A percentile compares a stretch with the other conserved stretches of the same genome.
phyloP scores from a whole-genome alignment of 2,329 filamentous ascomycete species.

The Epicoccum sorghinum region DNA sequence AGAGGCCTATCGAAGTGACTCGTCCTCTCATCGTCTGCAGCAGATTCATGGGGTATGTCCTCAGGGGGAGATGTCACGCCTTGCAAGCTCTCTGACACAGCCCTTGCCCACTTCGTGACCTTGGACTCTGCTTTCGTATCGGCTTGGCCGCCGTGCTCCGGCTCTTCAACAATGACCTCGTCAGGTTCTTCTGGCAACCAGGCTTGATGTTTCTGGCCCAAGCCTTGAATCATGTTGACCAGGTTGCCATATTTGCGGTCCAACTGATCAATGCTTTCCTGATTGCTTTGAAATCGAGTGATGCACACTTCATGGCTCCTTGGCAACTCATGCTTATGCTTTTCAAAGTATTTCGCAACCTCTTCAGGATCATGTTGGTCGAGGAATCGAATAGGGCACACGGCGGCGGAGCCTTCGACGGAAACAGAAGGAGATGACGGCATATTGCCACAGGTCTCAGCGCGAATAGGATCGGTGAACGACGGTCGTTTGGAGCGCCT shows the following conservation, averaged over 20 bases:
- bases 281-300: slow-evolving; percentile 84
- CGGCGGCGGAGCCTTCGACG: slow-evolving; percentile 56
- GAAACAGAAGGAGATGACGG: slow-evolving; percentile 57
- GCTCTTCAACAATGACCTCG: slow-evolving; percentile 55
- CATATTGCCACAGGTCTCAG: slow-evolving; percentile 49
- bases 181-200: slow-evolving; percentile 70
- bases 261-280: slow-evolving; percentile 82
- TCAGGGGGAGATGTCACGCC: slow-evolving; percentile 48
- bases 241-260: slow-evolving; percentile 94
- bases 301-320: slow-evolving; percentile 93
- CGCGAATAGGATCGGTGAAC: slow-evolving; percentile 51
- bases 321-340: slow-evolving; percentile 92
- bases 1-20: slow-evolving; percentile 83
- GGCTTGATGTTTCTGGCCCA: slow-evolving; percentile 85
- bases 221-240: slow-evolving; percentile 90
- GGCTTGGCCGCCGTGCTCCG: slow-evolving; percentile 54
- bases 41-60: slow-evolving; percentile 46
- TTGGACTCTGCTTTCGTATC: slow-evolving; percentile 65
- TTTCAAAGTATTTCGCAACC: slow-evolving; percentile 90
- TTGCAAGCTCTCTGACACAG: slow-evolving; percentile 66
- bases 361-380: slow-evolving; percentile 93
- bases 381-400: slow-evolving; percentile 91
- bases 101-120: slow-evolving; percentile 86
- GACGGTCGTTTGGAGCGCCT: slow-evolving; percentile 49
- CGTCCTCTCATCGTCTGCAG: slow-evolving; percentile 65